These are phyloP conservation scores for Ustilago loliicola DNA, from an alignment of 1,284 basidiomycete species.

Conservation along the genomic window DNA sequence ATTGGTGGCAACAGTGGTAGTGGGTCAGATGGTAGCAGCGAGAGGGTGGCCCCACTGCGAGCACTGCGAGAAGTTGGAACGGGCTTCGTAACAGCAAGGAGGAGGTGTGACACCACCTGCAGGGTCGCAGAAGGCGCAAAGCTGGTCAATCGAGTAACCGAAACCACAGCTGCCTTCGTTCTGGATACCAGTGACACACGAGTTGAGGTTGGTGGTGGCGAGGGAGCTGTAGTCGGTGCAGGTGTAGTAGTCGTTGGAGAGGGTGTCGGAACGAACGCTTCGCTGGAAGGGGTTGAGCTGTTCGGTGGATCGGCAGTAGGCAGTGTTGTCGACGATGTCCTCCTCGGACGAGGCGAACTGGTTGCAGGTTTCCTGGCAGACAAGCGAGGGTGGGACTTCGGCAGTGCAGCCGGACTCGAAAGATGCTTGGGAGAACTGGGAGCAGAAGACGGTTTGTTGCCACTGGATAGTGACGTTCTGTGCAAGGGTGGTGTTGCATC, in stretches of 20 bases:
- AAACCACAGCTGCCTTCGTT: constrained; percentile 73
- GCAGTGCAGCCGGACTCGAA: constrained; percentile 61
- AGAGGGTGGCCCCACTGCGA: constrained; percentile 57
- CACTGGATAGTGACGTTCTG: constrained; percentile 62
- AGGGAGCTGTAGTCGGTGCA: constrained; percentile 72
- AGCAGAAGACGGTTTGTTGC: constrained; percentile 65
- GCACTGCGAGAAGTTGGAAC: constrained; percentile 60
- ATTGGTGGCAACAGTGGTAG: constrained; percentile 52
- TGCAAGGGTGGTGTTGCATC: constrained; percentile 58
- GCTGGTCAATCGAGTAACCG: constrained; percentile 69
- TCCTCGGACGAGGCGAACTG: constrained; percentile 55
- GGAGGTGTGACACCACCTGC: constrained; percentile 52
- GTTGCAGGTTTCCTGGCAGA: constrained; percentile 66
- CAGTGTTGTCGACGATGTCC: constrained; percentile 59
- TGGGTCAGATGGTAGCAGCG: constrained; percentile 55
- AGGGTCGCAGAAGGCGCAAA: constrained; percentile 71
- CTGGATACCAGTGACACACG: constrained; percentile 70
- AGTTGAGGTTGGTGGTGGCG: constrained; percentile 69
- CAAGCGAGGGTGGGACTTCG: constrained; percentile 54
- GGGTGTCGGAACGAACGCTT: constrained; percentile 62
- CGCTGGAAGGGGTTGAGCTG: constrained; percentile 55
- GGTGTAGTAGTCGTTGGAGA: constrained; percentile 70
- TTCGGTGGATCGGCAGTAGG: constrained; percentile 57
- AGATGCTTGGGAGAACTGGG: constrained; percentile 60
- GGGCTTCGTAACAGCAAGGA: constrained; percentile 59